Evolutionary conservation across 768 basidiomycete species (phyloP).

Genomic region (Infundibulicybe gibba): DNA sequence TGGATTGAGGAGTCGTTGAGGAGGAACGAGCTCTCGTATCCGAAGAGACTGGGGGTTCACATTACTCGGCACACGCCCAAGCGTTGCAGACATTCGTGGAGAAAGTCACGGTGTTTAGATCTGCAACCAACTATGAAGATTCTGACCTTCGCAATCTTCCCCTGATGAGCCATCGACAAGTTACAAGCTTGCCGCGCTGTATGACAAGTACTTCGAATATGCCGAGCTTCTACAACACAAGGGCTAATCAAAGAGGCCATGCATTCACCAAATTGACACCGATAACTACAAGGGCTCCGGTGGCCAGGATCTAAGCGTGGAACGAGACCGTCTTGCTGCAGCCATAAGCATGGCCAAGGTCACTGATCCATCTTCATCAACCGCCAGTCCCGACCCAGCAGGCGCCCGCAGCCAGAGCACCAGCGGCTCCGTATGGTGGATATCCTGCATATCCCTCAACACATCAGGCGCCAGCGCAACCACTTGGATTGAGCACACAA

Average conservation of each 20-base stretch:
- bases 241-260: conserved; percentile 85
- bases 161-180: conserved; percentile 38
- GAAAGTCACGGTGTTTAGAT: conserved; percentile 93
- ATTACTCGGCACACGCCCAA: conserved; percentile 76
- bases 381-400: conserved; percentile 5
- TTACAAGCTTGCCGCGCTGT: conserved; percentile 82
- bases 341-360: conserved; percentile 18
- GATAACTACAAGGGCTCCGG: conserved; percentile 65
- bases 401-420: conserved; percentile 12
- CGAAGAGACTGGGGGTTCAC: conserved; percentile 43
- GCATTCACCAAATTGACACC: conserved; percentile 79
- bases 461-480: conserved; percentile 12
- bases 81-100: conserved; percentile 94
- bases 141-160: conserved; percentile 50
- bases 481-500: conserved; percentile 5
- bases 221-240: conserved; percentile 84
- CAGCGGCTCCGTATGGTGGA: conserved; percentile 16
- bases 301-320: conserved; percentile 31
- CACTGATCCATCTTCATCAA: conserved; percentile 15
- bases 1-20: conserved; percentile 90
- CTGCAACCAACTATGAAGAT: conserved; percentile 79
- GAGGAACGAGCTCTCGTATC: conserved; percentile 62
- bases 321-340: conserved; percentile 33
- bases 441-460: conserved; percentile 17
- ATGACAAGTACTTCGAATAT: conserved; percentile 95